phyloP scores from a whole-genome alignment of 108 stramenopile species.

The Cyclotella kingstonii region DNA sequence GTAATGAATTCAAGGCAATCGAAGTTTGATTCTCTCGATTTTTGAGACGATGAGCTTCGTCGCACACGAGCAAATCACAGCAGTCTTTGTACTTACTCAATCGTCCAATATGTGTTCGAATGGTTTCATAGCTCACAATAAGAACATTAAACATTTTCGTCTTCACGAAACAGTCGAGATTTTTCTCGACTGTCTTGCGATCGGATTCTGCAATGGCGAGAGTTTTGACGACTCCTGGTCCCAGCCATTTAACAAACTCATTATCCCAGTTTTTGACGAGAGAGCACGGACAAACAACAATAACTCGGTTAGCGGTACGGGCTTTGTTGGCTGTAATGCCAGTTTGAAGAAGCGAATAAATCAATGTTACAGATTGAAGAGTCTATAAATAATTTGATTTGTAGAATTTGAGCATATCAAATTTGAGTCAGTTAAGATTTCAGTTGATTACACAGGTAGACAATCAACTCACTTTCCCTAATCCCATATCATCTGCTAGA shows the following conservation, averaged over 20 bases:
- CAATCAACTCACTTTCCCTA: conserved; percentile 25
- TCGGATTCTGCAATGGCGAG: conserved; percentile 86
- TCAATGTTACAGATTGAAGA: conserved; percentile 89
- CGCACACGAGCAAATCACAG: conserved; percentile 95
- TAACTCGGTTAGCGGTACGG: conserved; percentile 85
- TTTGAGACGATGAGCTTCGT: conserved; percentile 98
- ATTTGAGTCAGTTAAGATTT: neutral
- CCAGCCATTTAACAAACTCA: conserved; percentile 98
- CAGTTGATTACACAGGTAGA: too few species aligned
- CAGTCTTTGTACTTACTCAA: conserved; percentile 74
- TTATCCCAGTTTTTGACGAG: conserved; percentile 99
- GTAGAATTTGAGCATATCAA: conserved; percentile 10
- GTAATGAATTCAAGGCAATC: conserved; percentile 80
- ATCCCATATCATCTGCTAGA: conserved; percentile 89
- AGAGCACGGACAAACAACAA: conserved; percentile 96
- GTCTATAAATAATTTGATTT: conserved; percentile 55
- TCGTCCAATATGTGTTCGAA: conserved; percentile 85
- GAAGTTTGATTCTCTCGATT: conserved; percentile 95
- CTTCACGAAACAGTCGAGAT: conserved; percentile 77
- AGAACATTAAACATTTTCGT: conserved; percentile 84
- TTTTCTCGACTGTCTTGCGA: conserved; percentile 79
- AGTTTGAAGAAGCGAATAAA: conserved; percentile 95
- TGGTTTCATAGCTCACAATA: conserved; percentile 93
- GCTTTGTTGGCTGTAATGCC: conserved; percentile 75
- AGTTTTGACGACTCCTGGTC: conserved; percentile 71